Conservation (phyloP, 2,329 filamentous ascomycete species). For the Acrodontium crateriforme region DNA sequence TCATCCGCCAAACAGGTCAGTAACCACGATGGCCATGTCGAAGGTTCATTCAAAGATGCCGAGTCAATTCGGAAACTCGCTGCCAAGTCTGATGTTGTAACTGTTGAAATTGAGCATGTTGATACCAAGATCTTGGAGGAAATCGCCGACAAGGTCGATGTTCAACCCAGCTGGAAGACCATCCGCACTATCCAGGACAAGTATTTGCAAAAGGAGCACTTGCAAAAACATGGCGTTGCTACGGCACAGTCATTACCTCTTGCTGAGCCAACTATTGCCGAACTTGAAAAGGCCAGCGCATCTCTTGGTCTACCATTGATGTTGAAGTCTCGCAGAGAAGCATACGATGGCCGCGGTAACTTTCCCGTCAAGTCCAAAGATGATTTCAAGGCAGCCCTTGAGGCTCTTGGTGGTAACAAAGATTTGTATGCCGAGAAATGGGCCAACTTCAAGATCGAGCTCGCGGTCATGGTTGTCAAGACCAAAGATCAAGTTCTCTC, state of each 20-base stretch:
- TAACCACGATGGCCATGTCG: slow-evolving; percentile 57
- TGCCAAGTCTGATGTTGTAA: slow-evolving; percentile 61
- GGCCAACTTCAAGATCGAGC: slow-evolving; percentile 70
- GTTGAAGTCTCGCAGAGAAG: slow-evolving; percentile 81
- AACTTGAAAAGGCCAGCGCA: slow-evolving; percentile 48
- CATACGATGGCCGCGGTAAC: slow-evolving; percentile 81
- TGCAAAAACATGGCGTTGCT: slow-evolving; percentile 53
- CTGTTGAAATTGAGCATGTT: slow-evolving; percentile 91
- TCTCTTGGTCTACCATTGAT: slow-evolving; percentile 73
- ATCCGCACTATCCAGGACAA: slow-evolving; percentile 89
- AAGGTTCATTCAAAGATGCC: slow-evolving; percentile 77
- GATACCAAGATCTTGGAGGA: slow-evolving; percentile 82
- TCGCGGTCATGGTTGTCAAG: slow-evolving; percentile 90
- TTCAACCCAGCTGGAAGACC: slow-evolving; percentile 72
- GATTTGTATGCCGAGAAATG: slow-evolving; percentile 83
- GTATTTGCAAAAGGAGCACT: slow-evolving; percentile 73
- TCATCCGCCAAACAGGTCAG: slow-evolving; percentile 79
- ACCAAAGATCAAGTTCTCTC: slow-evolving; percentile 62
- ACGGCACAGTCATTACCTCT: slow-evolving; percentile 59
- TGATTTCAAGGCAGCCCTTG: slow-evolving; percentile 52
- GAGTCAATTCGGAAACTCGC: slow-evolving; percentile 71
- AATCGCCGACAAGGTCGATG: slow-evolving; percentile 50
- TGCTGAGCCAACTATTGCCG: slow-evolving; percentile 42
- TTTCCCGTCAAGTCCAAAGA: slow-evolving; percentile 46
- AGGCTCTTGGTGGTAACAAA: slow-evolving; percentile 50